Conservation (phyloP, 2,329 filamentous ascomycete species). For the Cladophialophora chaetospira region DNA sequence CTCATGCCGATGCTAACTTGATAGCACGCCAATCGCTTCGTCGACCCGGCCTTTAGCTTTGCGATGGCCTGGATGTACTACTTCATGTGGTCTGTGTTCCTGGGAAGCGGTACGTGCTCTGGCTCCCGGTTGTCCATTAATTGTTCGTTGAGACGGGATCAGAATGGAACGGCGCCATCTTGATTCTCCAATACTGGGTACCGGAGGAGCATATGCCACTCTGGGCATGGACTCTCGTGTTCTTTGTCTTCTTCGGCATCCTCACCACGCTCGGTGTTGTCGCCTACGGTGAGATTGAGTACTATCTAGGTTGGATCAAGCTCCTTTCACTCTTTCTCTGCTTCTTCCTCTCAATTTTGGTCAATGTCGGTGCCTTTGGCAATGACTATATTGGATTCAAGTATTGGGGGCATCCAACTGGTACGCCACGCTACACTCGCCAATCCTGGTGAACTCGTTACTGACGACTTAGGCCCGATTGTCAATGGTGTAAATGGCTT, state of each 20-base stretch:
- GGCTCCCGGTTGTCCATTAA: too few species aligned
- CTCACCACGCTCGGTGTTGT: conserved; percentile 46
- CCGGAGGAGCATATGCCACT: conserved; percentile 42
- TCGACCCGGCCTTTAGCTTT: too few species aligned
- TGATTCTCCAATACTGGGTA: too few species aligned
- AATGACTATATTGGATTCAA: conserved; percentile 62
- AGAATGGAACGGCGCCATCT: too few species aligned
- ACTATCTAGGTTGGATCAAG: conserved; percentile 44
- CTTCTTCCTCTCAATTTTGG: conserved; percentile 40
- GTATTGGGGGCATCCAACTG: conserved; percentile 69
- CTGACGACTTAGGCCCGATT: conserved; percentile 33
- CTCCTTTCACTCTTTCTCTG: conserved; percentile 39
- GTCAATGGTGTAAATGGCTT: conserved; percentile 42
- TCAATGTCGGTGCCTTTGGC: conserved; percentile 41
- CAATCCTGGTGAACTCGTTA: background rate
- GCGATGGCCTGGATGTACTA: too few species aligned
- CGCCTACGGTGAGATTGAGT: conserved; percentile 58
- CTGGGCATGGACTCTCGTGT: conserved; percentile 52
- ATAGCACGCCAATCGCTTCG: too few species aligned
- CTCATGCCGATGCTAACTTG: too few species aligned
- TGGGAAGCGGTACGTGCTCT: too few species aligned
- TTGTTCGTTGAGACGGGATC: too few species aligned
- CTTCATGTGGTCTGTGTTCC: too few species aligned
- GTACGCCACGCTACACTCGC: background rate
- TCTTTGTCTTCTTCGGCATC: conserved; percentile 47